Evolutionary conservation across 352 stramenopile species (phyloP), one percentile per base, ranked within the genome.

Genomic region (Phytophthora citrophthora): DNA sequence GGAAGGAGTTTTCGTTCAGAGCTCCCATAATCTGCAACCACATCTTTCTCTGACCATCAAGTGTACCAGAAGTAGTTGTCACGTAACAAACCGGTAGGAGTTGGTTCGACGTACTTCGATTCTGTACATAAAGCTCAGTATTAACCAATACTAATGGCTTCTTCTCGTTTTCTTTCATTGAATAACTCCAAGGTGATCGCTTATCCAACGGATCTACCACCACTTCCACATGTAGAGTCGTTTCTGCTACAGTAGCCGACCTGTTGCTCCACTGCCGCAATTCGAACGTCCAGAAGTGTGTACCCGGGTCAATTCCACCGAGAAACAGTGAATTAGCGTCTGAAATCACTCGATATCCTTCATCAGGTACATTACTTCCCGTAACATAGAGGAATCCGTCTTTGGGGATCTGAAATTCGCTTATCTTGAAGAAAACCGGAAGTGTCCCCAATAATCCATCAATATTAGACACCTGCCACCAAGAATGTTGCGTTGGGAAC

Each of bases 1-100:
- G 23, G 18, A 81, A 66, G 29, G 29, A 13, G 4, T 26, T 20
- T 16, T 23, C 2, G 18, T 38, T 49, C 3, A 82, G 54, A 2
- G 66, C 74, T 12, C 74, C 59, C 23, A 90, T 86, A 20, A 84
- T 50, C 43, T 88, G 81, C 45, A 87, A 23, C 74, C 74, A 90
- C 63, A 90, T 90, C 26, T 79, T 76, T 54, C 74, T 86, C 51
- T 90, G 81, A 2, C 81, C 79, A 38, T 90, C 77, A 57, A 86
- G 84, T 2, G 57, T 23, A 6, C 43, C 54, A 2, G 56, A 61
- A 8, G 67, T 70, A 12, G 60, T 68, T 4, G 57, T 51, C n/a
- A 84, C 46, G 43, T 77, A 83, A 27, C 76, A 90, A 0, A 90
- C 54, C 3, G 67, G 66, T 13, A 74, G 56, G 12, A 32, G 9